Percentiles rank a stretch among this genome's conserved stretches.
phyloP scores from a whole-genome alignment of 768 basidiomycete genomes.

The Lactarius indigo region DNA sequence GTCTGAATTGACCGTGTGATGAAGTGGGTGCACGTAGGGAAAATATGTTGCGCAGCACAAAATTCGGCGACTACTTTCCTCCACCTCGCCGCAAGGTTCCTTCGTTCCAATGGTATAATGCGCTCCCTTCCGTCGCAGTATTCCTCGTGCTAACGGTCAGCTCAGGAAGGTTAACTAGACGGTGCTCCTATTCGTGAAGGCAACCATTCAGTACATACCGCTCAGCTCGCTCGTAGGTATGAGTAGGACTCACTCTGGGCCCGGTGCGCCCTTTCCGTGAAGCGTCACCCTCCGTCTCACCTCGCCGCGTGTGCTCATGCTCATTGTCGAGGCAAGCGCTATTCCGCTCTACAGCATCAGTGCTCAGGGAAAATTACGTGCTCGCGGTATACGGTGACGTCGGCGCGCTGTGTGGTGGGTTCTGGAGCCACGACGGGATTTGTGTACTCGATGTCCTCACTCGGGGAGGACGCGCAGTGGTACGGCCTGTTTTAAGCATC shows the following conservation, averaged over 20 bases:
- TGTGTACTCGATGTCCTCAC: constrained; percentile 76
- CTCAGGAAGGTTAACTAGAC: constrained; percentile 87
- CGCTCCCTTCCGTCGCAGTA: background rate
- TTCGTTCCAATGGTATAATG: constrained; percentile 79
- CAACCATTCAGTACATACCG: constrained; percentile 70
- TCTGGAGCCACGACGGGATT: constrained; percentile 84
- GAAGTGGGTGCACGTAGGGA: constrained; percentile 66
- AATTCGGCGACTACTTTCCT: constrained; percentile 75
- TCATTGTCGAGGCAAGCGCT: constrained; percentile 57
- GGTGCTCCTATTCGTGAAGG: constrained; percentile 89
- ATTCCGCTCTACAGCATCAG: constrained; percentile 80
- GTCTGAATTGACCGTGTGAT: constrained; percentile 41
- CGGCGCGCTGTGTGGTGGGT: constrained; percentile 76
- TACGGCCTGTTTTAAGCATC: constrained; percentile 80
- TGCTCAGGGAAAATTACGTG: constrained; percentile 78
- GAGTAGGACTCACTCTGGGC: constrained; percentile 64
- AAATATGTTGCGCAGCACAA: constrained; percentile 70
- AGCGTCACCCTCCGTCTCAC: constrained; percentile 58
- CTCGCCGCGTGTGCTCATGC: constrained; percentile 61
- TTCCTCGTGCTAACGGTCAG: background rate
- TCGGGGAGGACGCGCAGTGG: constrained; percentile 87
- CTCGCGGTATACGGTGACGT: constrained; percentile 83
- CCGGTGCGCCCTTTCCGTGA: constrained; percentile 70
- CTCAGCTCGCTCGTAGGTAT: constrained; percentile 72
- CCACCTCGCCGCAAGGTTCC: constrained; percentile 86